Percentiles rank a stretch among this genome's conserved stretches.
phyloP scores from a whole-genome alignment of 345 rosid genomes.

The Noccaea bulbosa region DNA sequence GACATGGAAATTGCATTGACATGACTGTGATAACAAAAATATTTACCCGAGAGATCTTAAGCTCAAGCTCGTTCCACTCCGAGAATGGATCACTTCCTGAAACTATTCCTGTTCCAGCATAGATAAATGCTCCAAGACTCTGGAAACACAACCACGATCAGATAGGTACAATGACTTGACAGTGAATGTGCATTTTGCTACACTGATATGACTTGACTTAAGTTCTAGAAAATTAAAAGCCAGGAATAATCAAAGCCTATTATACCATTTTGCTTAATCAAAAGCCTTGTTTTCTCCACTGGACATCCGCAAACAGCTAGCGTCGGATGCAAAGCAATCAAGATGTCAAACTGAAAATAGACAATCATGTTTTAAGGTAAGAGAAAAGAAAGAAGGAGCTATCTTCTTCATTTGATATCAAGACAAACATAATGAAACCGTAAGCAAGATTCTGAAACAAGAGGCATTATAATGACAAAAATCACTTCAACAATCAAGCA shows the following conservation, averaged over 20 bases:
- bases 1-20: background rate
- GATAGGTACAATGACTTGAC: slow-evolving; percentile 6
- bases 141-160: slow-evolving; percentile 35
- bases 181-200: slow-evolving; percentile 14
- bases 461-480: too few species aligned
- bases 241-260: slow-evolving; percentile 12
- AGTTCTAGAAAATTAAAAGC: background rate
- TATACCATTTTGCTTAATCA: slow-evolving; percentile 78
- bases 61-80: slow-evolving; percentile 93
- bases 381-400: background rate
- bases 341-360: slow-evolving; percentile 62
- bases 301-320: slow-evolving; percentile 95
- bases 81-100: slow-evolving; percentile 76
- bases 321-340: slow-evolving; percentile 82
- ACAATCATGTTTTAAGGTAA: slow-evolving; percentile 32
- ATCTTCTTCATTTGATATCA: background rate
- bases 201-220: background rate
- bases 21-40: background rate
- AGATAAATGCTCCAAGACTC: slow-evolving; percentile 80
- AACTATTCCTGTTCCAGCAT: slow-evolving; percentile 88
- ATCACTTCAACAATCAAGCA: too few species aligned
- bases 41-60: slow-evolving; percentile 83
- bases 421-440: background rate
- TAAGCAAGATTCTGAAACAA: too few species aligned
- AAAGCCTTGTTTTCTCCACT: slow-evolving; percentile 70